phyloP scores from a whole-genome alignment of 805 yeast genomes.

The Saccharomycopsis fibuligera region DNA sequence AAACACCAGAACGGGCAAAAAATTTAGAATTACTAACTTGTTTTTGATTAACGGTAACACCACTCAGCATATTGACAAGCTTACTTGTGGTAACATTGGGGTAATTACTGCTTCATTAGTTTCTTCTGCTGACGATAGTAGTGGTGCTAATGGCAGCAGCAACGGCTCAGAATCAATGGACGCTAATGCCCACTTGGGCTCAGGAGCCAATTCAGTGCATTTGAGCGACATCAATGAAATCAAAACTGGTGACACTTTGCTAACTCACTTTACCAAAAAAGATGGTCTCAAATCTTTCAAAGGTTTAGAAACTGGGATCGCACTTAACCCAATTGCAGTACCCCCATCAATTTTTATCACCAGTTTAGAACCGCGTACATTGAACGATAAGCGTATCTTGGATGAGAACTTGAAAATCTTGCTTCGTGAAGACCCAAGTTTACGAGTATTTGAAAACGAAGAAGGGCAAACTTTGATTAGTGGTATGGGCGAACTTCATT shows the following conservation, averaged over 20 bases:
- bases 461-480: constrained; percentile 87
- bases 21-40: constrained; percentile 60
- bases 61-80: constrained; percentile 60
- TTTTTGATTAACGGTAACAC: constrained; percentile 83
- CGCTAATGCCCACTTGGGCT: not conserved
- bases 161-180: not conserved
- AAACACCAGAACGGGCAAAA: constrained; percentile 65
- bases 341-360: constrained; percentile 95
- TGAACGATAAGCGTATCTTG: constrained; percentile 73
- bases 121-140: constrained; percentile 3
- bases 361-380: constrained; percentile 72
- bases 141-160: not conserved
- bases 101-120: constrained; percentile 62
- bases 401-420: constrained; percentile 60
- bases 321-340: constrained; percentile 66
- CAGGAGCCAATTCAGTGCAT: constrained; percentile 1
- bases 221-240: constrained; percentile 45
- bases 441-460: constrained; percentile 64
- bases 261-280: constrained; percentile 51
- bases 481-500: constrained; percentile 96
- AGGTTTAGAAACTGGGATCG: constrained; percentile 37
- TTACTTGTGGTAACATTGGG: constrained; percentile 82
- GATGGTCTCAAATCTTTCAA: constrained; percentile 43
- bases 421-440: constrained; percentile 86
- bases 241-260: constrained; percentile 85